Conservation (phyloP, 345 rosid species). For the Sapria himalayana region DNA sequence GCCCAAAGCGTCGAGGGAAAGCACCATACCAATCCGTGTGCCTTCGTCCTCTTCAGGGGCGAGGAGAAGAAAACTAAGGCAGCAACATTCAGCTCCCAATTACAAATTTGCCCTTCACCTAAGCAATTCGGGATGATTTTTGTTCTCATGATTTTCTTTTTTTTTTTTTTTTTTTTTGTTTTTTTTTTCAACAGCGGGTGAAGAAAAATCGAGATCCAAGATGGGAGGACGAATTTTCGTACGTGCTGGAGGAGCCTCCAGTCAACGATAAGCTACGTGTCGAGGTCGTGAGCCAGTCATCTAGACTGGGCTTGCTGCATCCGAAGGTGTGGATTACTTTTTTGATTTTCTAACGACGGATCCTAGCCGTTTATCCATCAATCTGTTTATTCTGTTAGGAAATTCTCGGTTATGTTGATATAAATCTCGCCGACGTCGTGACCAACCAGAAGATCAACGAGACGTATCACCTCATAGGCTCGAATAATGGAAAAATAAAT, state of each 20-base stretch:
- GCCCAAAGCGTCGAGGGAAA: slow-evolving; percentile 88
- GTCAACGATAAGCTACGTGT: slow-evolving; percentile 45
- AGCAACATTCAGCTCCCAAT: no score
- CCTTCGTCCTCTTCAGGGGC: slow-evolving; percentile 45
- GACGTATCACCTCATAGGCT: slow-evolving; percentile 81
- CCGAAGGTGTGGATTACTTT: slow-evolving; percentile 38
- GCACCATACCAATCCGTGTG: slow-evolving; percentile 77
- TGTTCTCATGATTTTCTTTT: background rate
- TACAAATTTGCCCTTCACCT: no score
- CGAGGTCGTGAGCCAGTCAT: slow-evolving; percentile 61
- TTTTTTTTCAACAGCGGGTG: slow-evolving; percentile 22
- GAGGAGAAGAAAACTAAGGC: slow-evolving; percentile 83
- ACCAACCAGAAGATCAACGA: slow-evolving; percentile 72
- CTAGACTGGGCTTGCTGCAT: slow-evolving; percentile 68
- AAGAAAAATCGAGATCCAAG: slow-evolving; percentile 91
- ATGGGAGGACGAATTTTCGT: slow-evolving; percentile 78
- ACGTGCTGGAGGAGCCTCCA: slow-evolving; percentile 66
- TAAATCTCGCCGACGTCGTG: slow-evolving; percentile 56
- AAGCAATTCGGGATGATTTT: no score
- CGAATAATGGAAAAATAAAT: slow-evolving; percentile 67
- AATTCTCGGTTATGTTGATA: slow-evolving; percentile 50
- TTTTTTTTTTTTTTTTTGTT: no score
- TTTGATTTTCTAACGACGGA: no score
- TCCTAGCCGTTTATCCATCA: background rate
- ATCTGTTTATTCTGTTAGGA: slow-evolving; percentile 22